phyloP scores from a whole-genome alignment of 2,329 filamentous ascomycete species.

The Penicillium vulpinum region DNA sequence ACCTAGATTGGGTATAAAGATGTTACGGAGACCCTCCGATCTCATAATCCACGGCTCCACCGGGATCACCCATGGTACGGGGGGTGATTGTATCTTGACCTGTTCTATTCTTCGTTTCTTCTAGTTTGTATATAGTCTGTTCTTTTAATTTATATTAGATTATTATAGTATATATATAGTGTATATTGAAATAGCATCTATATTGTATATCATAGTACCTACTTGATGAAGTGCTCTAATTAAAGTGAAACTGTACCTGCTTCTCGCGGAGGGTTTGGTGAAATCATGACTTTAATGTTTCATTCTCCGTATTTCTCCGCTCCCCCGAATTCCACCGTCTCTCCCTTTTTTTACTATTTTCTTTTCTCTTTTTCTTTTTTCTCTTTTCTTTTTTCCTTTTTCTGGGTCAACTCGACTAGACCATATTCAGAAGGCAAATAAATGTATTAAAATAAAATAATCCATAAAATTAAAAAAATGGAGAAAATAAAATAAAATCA shows the following conservation, averaged over 20 bases:
- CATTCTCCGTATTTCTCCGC: constrained; percentile 23
- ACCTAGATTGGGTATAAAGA: constrained; percentile 4
- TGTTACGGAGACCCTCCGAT: constrained; percentile 19
- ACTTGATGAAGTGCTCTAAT: background rate
- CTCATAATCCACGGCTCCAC: constrained; percentile 18
- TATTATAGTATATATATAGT: background rate
- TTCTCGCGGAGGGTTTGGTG: constrained; percentile 15
- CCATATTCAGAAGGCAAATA: background rate
- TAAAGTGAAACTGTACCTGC: constrained; percentile 15
- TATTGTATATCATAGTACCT: background rate
- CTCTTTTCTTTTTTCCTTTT: background rate
- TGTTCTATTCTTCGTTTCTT: background rate
- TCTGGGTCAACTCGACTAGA: constrained; percentile 1
- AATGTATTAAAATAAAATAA: background rate
- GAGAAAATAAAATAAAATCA: background rate
- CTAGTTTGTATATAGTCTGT: background rate
- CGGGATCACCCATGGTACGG: constrained; percentile 22
- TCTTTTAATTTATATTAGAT: background rate
- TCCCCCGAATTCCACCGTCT: constrained; percentile 8
- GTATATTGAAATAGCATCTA: background rate
- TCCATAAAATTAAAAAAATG: background rate
- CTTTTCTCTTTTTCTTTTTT: background rate
- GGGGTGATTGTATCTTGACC: constrained; percentile 16
- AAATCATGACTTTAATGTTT: constrained; percentile 11
- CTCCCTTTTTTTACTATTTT: background rate